Conservation (phyloP, 1,139 yeast genomes). For the Arxiozyma slooffiae region DNA sequence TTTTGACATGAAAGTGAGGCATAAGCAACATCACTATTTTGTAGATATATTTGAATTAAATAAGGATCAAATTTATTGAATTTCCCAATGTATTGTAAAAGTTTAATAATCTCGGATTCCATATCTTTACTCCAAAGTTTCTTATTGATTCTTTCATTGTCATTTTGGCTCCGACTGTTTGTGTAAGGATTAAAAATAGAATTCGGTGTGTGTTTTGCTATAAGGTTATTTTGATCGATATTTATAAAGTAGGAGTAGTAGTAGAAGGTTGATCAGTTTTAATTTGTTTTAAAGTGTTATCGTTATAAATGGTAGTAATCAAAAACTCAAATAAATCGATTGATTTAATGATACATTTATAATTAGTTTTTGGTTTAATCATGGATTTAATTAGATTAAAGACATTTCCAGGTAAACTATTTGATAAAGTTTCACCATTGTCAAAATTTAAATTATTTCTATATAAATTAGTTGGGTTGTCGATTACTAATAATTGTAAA, state of each 20-base stretch:
- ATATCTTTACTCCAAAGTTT: not conserved
- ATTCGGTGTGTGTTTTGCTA: not conserved
- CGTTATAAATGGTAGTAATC: slow-evolving; percentile 35
- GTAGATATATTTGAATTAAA: not conserved
- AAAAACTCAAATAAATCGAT: slow-evolving; percentile 32
- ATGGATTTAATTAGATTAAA: slow-evolving; percentile 41
- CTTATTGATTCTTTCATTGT: not conserved
- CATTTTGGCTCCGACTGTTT: not conserved
- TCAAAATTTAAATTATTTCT: slow-evolving; percentile 22
- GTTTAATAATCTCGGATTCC: not conserved
- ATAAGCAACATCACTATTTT: not conserved
- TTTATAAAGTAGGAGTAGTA: slow-evolving; percentile 13
- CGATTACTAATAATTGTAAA: slow-evolving; percentile 32
- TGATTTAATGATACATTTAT: slow-evolving; percentile 32
- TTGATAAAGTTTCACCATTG: slow-evolving; percentile 46
- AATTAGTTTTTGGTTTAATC: slow-evolving; percentile 33
- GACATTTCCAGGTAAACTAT: slow-evolving; percentile 48
- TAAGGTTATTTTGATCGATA: not conserved
- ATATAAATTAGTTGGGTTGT: slow-evolving; percentile 32
- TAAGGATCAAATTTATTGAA: not conserved
- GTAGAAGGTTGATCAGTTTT: not conserved
- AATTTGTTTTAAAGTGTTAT: slow-evolving; percentile 28
- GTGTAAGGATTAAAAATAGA: not conserved
- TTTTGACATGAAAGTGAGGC: not conserved
- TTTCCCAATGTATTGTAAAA: not conserved